Base-by-base conservation (phyloP, 2,329 filamentous ascomycete species). In the Byssothecium circinans region DNA sequence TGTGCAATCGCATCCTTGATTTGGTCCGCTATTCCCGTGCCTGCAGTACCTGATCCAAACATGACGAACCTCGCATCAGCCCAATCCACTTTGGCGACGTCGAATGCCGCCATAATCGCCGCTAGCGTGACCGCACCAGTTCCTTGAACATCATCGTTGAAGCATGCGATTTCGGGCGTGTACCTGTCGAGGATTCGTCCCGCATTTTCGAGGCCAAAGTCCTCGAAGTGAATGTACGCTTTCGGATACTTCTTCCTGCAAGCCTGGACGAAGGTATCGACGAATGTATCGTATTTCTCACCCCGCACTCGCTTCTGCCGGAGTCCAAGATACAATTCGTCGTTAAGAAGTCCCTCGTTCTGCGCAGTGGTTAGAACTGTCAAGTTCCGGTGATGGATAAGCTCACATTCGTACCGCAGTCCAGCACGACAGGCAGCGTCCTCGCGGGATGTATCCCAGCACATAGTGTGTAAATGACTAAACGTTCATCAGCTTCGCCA, bases 71-170 rank as follows among this genome's bases (percentile, higher is more conserved):
- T 80, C 12, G 88, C 71, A 49, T 95, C 88, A 8, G 76, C 72
- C 33, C 95, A 75, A 43, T 85, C 82, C 43, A 85, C 73, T 2
- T 83, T 78, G 50, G 79, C 84, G 7, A 92, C 84, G 50, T 88
- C 82, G 7, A 91, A 75, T 0, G 82, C 90, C 0, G 89, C 83
- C 75, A 89, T 84, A 53, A 95, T 85, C 1, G 87, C 90, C 0
- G 90, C 90, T 0, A 95, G 79, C 0, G 91, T 92, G 1, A 95
- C 89, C 49, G 88, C 92, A 0, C 90, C 91, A 0, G 91, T 95
- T 1, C 90, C 91, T 68, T 95, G 90, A 0, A 95, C 85, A 66
- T 95, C 90, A 49, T 95, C 91, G 61, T 95, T 95, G 77, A 96
- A 95, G 68, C 89, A 95, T 0, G 90, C 79, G 7, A 92, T 85